Evolutionary conservation across 1,284 basidiomycete species (phyloP), one percentile per base, ranked within the genome.

Genomic region (Leccinum angustisporum): DNA sequence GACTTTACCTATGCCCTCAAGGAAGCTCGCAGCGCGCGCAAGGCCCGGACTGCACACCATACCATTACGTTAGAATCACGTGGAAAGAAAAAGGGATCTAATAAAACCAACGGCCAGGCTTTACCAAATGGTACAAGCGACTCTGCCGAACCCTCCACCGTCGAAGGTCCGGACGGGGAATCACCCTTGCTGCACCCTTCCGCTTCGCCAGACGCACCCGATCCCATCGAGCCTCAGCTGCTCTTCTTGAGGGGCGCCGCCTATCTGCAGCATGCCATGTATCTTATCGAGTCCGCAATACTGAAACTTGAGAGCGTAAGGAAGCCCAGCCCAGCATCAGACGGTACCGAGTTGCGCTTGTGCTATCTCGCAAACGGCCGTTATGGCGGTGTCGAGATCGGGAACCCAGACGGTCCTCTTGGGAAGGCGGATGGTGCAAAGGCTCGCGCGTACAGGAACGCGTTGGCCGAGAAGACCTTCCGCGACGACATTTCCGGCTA

Each of bases 191-290:
- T 86, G 10, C 91, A 92, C 69, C 86, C 87, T 1, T 90, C 89
- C 13, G 81, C 84, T 31, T 80, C 85, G 2, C 85, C 87, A 8
- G 85, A 87, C 65, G 87, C 88, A n/a, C 91, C 89, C 0, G 87
- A 90, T 61, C 90, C 89, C 34, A 86, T 94, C 57, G 92, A 94
- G 70, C 86, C 85, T 0, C 92, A 94, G 68, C 76, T 90, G n/a
- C 76, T 92, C 30, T 94, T 94, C 76, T 78, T 92, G 31, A 86
- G 92, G 54, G 92, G 88, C 2, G 86, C 90, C 5, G 85, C 91
- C 1, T 87, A 91, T 72, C 80, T 94, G 3, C 89, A 91, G 66
- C 87, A 92, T 50, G 90, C 89, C 0, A 77, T 91, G 6, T 79
- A 81, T 70, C 76, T 91, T 40, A 86, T 94, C 65, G 92, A 94